Base-by-base conservation (phyloP, 2,329 filamentous ascomycete species). In the Fusarium sp. region DNA sequence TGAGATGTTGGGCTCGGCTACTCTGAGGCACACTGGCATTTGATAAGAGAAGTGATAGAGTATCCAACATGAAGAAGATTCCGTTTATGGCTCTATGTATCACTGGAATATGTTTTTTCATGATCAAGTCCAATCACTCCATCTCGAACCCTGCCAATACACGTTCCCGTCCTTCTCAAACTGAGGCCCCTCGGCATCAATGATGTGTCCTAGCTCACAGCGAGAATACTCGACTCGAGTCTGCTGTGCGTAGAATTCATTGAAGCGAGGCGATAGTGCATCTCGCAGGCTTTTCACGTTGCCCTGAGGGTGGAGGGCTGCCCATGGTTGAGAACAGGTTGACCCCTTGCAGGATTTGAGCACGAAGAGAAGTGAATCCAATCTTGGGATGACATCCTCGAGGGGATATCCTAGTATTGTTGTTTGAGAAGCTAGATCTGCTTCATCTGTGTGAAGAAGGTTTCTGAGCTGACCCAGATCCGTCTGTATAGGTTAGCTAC, bases 361-460 rank as follows among this genome's bases (percentile, higher is more conserved):
- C 2, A 91, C 87, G 57, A 91, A 82, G 12, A 91, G 81, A 1
- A 92, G 83, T 2, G 89, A 83, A 71, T 92, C 89, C 0, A 92
- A 83, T 6, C 88, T 85, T n/a, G 83, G 78, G n/a, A 86, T 75
- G 3, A 89, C 81, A 62, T 85, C 84, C 10, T 78, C 59, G 1
- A 86, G 71, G 17, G 82, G 76, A 12, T 79, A 73, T 6, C 81
- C 81, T 8, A 83, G 75, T n/a, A 85, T 64, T 2, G 51, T 71
- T 2, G 55, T 58, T 27, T 38, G 40, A 63, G 68, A 10, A 46
- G 63, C 60, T 14, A 67, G 31, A 11, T 51, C 44, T 7, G 42
- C 42, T 31, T 74, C 73, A 11, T 75, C 71, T 0, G 59, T 7
- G 44, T 74, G 73, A 8, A 80, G 67, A 2, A 81, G 74, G 24